Evolutionary conservation across 495 filamentous ascomycete species (phyloP).

Genomic region (Talaromyces ruber): DNA sequence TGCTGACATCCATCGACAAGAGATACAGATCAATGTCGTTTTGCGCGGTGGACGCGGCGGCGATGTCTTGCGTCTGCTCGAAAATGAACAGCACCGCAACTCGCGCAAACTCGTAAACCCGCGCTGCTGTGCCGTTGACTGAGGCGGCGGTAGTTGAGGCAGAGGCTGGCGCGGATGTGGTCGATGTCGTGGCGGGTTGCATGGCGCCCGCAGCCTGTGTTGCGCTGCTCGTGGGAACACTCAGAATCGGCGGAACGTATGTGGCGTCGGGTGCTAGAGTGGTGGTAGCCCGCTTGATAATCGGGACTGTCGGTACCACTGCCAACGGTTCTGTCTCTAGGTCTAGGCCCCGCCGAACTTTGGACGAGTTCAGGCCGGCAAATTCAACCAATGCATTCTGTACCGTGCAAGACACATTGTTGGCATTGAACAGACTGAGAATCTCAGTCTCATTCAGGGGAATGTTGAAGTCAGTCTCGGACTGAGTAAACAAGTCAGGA

Average conservation of each 20-base stretch:
- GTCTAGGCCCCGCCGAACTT: not conserved
- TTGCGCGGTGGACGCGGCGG: constrained; percentile 15
- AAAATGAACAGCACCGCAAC: constrained; percentile 42
- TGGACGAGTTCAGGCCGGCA: not conserved
- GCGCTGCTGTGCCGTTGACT: not conserved
- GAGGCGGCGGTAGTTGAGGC: constrained; percentile 9
- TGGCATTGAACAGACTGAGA: constrained; percentile 66
- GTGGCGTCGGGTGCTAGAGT: not conserved
- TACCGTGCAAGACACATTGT: constrained; percentile 63
- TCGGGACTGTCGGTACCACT: not conserved
- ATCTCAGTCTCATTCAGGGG: constrained; percentile 56
- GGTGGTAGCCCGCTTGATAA: not conserved
- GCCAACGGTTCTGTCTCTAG: not conserved
- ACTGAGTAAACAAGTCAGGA: constrained; percentile 57
- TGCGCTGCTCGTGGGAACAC: constrained; percentile 1
- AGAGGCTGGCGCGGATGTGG: constrained; percentile 11
- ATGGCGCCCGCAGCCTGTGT: constrained; percentile 5
- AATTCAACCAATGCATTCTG: constrained; percentile 69
- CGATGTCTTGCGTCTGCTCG: constrained; percentile 34
- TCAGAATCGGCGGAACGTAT: constrained; percentile 1
- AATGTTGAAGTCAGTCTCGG: constrained; percentile 64
- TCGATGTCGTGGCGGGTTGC: constrained; percentile 7
- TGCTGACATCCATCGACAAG: constrained; percentile 3
- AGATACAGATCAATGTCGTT: constrained; percentile 5
- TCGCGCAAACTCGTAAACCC: constrained; percentile 38